A percentile compares a stretch with the other conserved stretches of the same genome.
Conservation (phyloP, 129 eudicot genomes). For the Tagetes erecta region DNA sequence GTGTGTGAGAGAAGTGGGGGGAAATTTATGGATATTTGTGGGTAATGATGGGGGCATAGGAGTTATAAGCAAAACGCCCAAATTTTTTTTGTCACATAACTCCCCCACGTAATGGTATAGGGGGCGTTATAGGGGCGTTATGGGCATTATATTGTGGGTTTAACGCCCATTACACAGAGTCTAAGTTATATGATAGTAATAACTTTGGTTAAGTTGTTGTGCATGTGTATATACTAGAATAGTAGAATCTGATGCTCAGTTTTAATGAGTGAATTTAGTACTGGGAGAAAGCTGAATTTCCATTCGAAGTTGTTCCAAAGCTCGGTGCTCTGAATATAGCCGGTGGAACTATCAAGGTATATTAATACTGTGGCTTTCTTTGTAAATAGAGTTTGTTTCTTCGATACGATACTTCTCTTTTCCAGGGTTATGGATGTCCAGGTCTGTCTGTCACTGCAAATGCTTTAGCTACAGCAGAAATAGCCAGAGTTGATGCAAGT, state of each 20-base stretch:
- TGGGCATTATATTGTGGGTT: no score
- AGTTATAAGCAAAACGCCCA: no score
- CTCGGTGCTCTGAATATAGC: constrained; percentile 77
- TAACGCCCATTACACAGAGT: no score
- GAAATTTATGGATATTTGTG: no score
- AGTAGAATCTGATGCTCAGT: constrained; percentile 28
- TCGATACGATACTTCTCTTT: constrained; percentile 1
- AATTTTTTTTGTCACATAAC: no score
- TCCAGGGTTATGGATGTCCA: constrained; percentile 95
- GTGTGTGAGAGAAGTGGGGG: no score
- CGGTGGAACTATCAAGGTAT: constrained; percentile 95
- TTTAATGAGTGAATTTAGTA: constrained; percentile 54
- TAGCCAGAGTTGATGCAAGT: constrained; percentile 98
- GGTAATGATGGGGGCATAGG: no score
- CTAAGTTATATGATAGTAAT: no score
- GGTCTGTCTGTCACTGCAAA: constrained; percentile 79
- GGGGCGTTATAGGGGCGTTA: no score
- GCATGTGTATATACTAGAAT: neutral
- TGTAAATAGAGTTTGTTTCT: constrained; percentile 2
- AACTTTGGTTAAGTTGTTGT: neutral
- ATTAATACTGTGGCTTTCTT: constrained; percentile 7
- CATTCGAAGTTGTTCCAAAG: constrained; percentile 86
- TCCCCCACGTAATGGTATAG: no score
- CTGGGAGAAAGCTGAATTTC: constrained; percentile 99
- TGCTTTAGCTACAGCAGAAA: constrained; percentile 84